phyloP scores from a whole-genome alignment of 1,284 basidiomycete genomes.

The Apiotrichum porosum region DNA sequence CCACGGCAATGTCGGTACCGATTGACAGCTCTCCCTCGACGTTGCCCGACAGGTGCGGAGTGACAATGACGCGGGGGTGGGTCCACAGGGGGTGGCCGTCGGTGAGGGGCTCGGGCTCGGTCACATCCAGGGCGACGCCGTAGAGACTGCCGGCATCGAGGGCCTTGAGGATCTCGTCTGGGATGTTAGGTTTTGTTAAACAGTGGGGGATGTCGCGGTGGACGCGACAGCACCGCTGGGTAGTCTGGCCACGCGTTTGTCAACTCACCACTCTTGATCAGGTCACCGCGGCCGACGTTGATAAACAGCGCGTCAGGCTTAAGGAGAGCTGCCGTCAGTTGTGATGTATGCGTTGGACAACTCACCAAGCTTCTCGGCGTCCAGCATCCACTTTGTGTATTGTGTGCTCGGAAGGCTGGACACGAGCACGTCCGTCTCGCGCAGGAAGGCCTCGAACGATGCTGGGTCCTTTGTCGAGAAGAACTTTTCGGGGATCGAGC shows the following conservation, averaged over 20 bases:
- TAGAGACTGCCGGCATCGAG: conserved; percentile 28
- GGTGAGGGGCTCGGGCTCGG: conserved; percentile 43
- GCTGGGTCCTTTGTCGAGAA: conserved; percentile 36
- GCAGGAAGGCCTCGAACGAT: conserved; percentile 37
- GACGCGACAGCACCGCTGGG: background rate
- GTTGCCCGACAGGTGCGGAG: conserved; percentile 37
- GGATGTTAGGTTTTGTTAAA: background rate
- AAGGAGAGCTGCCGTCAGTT: conserved; percentile 10
- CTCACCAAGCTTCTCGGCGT: conserved; percentile 29
- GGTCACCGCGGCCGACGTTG: conserved; percentile 43
- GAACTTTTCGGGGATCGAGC: conserved; percentile 41
- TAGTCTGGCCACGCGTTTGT: no score
- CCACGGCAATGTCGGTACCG: conserved; percentile 40
- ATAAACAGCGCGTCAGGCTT: conserved; percentile 37
- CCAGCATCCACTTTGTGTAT: conserved; percentile 36
- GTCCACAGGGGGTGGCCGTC: conserved; percentile 31
- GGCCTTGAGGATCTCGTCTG: conserved; percentile 34
- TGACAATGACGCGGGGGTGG: conserved; percentile 37
- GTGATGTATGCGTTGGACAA: no score
- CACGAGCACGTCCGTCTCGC: conserved; percentile 42
- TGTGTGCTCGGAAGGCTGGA: conserved; percentile 39
- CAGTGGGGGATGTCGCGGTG: background rate
- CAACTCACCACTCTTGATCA: conserved; percentile 34
- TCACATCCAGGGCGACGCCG: conserved; percentile 42
- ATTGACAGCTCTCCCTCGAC: conserved; percentile 35